Base-by-base conservation (phyloP, 805 yeast genomes). In the Pichia cabralensis region DNA sequence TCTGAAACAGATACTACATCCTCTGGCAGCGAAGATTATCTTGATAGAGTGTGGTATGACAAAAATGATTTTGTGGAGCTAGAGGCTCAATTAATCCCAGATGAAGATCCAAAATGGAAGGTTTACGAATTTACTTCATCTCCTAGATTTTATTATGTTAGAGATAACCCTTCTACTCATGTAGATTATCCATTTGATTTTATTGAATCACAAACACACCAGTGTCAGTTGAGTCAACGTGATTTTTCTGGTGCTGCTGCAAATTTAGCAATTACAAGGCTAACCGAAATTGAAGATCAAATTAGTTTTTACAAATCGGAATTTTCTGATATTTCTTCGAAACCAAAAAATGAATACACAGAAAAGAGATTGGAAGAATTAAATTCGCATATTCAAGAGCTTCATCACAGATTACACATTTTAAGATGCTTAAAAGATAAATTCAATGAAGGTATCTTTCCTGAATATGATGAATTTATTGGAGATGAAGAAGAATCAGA, bases 1-100 rank as follows among this genome's bases (percentile, higher is more conserved):
- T 35, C 40, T 3, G 39, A 44, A 11, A 35, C 43, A 20, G 51
- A 49, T 14, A 32, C 43, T 11, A 33, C 47, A 1, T 39, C 45
- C 4, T 19, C 30, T 5, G 33, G 28, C 16, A 42, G 43, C 22
- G 48, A 41, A 3, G 49, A 43, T 3, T 21, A 28, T 4, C 30
- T 38, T 22, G 50, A 46, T 27, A 28, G 40, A 18, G 40, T 36
- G 3, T 86, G 96, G 96, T 62, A 73, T 31, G 94, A 85, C 48
- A 56, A 63, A 16, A 80, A 80, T 38, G 96, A 86, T 51, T 86
- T 71, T 45, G 60, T 71, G 9, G 96, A 86, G 45, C 49, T 85
- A 28, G 82, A 80, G 39, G 59, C 65, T 31, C 65, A 70, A 5
- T 44, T 62, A 1, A 52, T 60, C 5, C 60, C 49, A 40, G 61